Conservation (phyloP, 306 rosid genomes). For the Fragaria vesca region DNA sequence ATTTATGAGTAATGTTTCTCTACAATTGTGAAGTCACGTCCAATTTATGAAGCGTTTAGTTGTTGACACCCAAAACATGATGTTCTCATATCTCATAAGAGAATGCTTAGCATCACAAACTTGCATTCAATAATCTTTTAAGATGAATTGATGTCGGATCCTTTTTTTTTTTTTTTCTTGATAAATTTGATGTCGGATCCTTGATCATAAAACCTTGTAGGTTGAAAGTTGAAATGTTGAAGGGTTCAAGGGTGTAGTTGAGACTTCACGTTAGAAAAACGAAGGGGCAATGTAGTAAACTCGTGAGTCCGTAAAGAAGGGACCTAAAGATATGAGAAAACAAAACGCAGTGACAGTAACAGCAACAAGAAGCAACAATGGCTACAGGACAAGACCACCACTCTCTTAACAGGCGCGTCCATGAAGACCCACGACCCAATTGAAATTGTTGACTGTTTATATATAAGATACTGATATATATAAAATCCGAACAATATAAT, state of each 20-base stretch:
- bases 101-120: not conserved
- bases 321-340: not conserved
- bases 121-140: not conserved
- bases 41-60: too few relatives aligned
- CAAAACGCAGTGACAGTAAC: not conserved
- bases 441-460: constrained; percentile 18
- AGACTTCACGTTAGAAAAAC: not conserved
- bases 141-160: not conserved
- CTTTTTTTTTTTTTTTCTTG: not conserved
- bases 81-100: too few relatives aligned
- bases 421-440: not conserved
- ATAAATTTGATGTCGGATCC: not conserved
- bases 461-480: not conserved
- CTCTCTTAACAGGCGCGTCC: constrained; percentile 4
- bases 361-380: not conserved
- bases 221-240: not conserved
- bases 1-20: too few relatives aligned
- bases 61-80: too few relatives aligned
- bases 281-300: constrained; percentile 15
- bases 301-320: not conserved
- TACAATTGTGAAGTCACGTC: too few relatives aligned
- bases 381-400: too few relatives aligned
- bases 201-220: not conserved
- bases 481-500: too few relatives aligned
- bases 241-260: not conserved